Evolutionary conservation across 768 basidiomycete genomes (phyloP).

Genomic region (Tylopilus vinaceipallidus): DNA sequence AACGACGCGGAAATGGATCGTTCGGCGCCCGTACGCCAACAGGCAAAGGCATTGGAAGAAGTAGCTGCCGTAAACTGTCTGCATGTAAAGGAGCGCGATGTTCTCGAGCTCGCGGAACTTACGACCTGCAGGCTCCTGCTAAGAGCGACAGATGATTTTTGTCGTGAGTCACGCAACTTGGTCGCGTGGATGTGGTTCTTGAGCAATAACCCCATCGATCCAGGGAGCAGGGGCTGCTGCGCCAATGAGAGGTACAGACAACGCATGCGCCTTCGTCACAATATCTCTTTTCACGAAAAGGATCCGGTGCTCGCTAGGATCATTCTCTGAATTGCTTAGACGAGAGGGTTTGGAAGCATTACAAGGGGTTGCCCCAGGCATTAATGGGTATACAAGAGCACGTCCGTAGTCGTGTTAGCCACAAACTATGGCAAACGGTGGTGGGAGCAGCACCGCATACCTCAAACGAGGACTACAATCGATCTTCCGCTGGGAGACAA

Average conservation of each 20-base stretch:
- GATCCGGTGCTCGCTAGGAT: constrained; percentile 14
- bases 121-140: constrained; percentile 48
- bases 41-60: constrained; percentile 36
- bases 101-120: constrained; percentile 47
- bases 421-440: constrained; percentile 63
- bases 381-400: constrained; percentile 11
- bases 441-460: constrained; percentile 49
- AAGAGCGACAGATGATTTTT: constrained; percentile 44
- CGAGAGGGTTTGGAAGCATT: constrained; percentile 11
- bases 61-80: constrained; percentile 57
- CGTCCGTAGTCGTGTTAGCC: constrained; percentile 27
- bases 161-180: constrained; percentile 42
- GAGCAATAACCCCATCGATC: background rate
- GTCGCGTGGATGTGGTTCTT: background rate
- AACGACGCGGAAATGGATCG: background rate
- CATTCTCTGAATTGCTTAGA: constrained; percentile 14
- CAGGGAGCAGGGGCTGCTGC: constrained; percentile 51
- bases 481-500: constrained; percentile 35
- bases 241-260: constrained; percentile 54
- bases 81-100: constrained; percentile 52
- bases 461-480: constrained; percentile 70
- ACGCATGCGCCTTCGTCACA: constrained; percentile 42
- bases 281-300: constrained; percentile 15
- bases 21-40: constrained; percentile 1
- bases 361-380: constrained; percentile 9